Conservation (phyloP, 208 protist genomes). For the Trypanosoma mega region DNA sequence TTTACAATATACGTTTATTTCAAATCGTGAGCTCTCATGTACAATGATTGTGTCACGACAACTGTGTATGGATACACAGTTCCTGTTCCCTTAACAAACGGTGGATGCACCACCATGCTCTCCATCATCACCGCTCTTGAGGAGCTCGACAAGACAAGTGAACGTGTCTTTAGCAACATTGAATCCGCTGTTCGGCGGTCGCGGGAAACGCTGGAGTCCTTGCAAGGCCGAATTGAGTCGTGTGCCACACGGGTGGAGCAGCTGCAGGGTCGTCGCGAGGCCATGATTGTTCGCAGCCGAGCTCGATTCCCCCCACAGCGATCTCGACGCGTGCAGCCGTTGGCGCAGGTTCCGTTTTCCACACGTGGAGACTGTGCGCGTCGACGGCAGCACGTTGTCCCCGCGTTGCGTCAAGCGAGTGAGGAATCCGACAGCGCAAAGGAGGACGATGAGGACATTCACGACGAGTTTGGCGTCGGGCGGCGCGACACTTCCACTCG, state of each 20-base stretch:
- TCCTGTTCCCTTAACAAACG: conserved; percentile 27
- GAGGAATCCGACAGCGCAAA: not conserved
- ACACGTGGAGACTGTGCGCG: conserved; percentile 1
- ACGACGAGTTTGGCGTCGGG: not conserved
- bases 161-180: conserved; percentile 31
- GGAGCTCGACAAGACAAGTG: conserved; percentile 20
- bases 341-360: conserved; percentile 16
- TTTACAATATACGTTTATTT: not conserved
- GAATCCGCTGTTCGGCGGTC: conserved; percentile 18
- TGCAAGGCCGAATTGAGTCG: conserved; percentile 23
- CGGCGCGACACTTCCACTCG: not conserved
- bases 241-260: conserved; percentile 22
- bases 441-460: not conserved
- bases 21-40: conserved; percentile 10
- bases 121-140: conserved; percentile 25
- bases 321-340: not conserved
- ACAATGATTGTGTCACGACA: conserved; percentile 13
- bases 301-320: conserved; percentile 19
- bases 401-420: conserved; percentile 1
- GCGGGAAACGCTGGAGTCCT: conserved; percentile 14
- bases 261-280: conserved; percentile 29
- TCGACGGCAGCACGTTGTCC: not conserved
- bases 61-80: conserved; percentile 22
- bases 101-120: conserved; percentile 22
- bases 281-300: conserved; percentile 27